Evolutionary conservation across 2,329 filamentous ascomycete genomes (phyloP).

Genomic region (Aspergillus sp.): DNA sequence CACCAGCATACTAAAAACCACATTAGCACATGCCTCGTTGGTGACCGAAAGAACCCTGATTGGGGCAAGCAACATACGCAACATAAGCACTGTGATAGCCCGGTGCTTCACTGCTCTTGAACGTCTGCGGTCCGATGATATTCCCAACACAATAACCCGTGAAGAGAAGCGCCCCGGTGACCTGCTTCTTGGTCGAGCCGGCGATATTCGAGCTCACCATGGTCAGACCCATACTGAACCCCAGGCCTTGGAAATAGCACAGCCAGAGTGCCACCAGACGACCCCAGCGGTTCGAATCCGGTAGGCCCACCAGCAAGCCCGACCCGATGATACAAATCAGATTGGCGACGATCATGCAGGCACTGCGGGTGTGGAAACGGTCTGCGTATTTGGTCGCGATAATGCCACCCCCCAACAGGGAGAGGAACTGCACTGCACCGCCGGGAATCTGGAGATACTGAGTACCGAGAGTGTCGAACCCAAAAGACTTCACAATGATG

Average conservation of each 20-base stretch:
- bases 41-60: too few relatives aligned
- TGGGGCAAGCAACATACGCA: conserved; percentile 10
- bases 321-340: conserved; percentile 48
- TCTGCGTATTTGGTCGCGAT: conserved; percentile 43
- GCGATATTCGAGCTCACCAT: conserved; percentile 48
- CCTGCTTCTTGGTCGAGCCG: conserved; percentile 49
- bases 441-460: conserved; percentile 55
- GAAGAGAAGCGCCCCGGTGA: conserved; percentile 44
- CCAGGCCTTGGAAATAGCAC: conserved; percentile 47
- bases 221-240: conserved; percentile 47
- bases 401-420: conserved; percentile 44
- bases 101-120: conserved; percentile 43
- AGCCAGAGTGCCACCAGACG: conserved; percentile 51
- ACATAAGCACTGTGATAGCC: conserved; percentile 36
- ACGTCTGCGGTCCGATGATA: conserved; percentile 49
- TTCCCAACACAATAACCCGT: conserved; percentile 49
- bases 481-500: conserved; percentile 42
- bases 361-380: conserved; percentile 43
- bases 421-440: conserved; percentile 49
- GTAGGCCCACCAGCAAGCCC: conserved; percentile 45
- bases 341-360: conserved; percentile 51
- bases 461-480: conserved; percentile 43
- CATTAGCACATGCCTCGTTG: conserved; percentile 2
- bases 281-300: conserved; percentile 47
- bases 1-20: conserved; percentile 43